Evolutionary conservation across 176 grass and related monocot species (phyloP), one percentile per base, ranked within the genome.

Genomic region (Hordeum marinum): DNA sequence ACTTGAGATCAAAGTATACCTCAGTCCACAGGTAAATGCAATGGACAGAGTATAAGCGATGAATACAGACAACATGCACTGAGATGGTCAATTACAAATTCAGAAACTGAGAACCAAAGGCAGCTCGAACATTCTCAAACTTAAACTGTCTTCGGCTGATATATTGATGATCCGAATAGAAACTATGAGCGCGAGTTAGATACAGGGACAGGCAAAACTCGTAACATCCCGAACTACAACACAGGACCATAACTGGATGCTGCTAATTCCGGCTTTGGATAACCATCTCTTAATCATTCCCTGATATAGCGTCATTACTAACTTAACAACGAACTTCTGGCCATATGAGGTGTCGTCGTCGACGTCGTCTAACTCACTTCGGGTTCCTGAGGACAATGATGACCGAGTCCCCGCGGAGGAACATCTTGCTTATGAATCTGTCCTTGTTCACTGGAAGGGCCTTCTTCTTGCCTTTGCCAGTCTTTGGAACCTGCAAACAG

Each of bases 401-500:
- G 79, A 98, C 91, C 7, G 93, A 98, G 72, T 95, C 96, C 41
- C 96, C 96, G 4, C 93, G 83, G 63, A 98, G 93, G 75, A 98
- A 98, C 93, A 98, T 98, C 88, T 98, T 98, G 72, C 96, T 95
- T 17, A 98, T 95, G 81, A 98, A 95, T 67, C 93, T 92, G 75
- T 98, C 93, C 79, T 98, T 98, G 89, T 94, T 98, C 48, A 98
- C 89, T 0, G 96, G 91, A 61, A 98, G 91, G 43, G 96, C 93
- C 85, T 98, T 98, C 88, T 98, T 98, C 93, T 98, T 98, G 64
- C 96, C 96, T 86, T 95, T 98, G 25, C 96, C 96, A 1, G 96
- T 95, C 84, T 94, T 98, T 23, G 96, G 91, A 43, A 94, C 78
- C 96, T 98, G 80, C 31, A 63, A 32, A 12, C 1, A 2, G 17